Evolutionary conservation across 306 rosid species (phyloP), one percentile per base, ranked within the genome.

Genomic region (Vicia sativa): DNA sequence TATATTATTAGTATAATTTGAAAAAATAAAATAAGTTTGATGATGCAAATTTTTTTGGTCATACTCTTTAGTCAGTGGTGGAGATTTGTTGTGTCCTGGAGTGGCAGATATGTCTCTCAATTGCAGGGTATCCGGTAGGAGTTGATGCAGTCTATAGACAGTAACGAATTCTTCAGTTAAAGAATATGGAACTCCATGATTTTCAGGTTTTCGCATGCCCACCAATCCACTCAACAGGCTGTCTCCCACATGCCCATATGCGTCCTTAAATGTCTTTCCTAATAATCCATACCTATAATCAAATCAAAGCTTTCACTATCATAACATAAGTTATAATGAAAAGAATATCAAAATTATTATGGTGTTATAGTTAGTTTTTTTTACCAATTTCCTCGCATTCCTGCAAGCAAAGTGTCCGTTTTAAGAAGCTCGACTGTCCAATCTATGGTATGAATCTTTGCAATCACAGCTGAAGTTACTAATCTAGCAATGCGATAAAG

Each of bases 391-490:
- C 52, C 71, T 0, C 89, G 85, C 83, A 84, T 81, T 43, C 77
- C 91, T 7, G 89, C 91, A 13, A 69, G 89, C 2, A 86, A 50
- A 28, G 81, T 87, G 42, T 87, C 85, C 0, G 87, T 87, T 72
- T 87, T 84, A 69, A 84, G 86, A 23, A 87, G 91, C 67, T 87
- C 91, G 0, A 87, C 87, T 0, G 89, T 87, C 91, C 89, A 87
- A 72, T 87, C 91, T 6, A 87, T 81, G 59, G 88, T 84, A 31
- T 87, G 89, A 63, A 87, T 26, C 78, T 87, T 87, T 21, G 87
- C 89, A 19, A 87, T 81, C 23, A 84, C 89, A 38, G 91, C 91
- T 9, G 91, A 73, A 25, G 89, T 87, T 68, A 87, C 91, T 39
- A 87, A 70, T 75, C 91, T 87, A 0, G 85, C 91, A 62, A 77